A percentile compares a stretch with the other conserved stretches of the same genome.
phyloP scores from a whole-genome alignment of 2,329 filamentous ascomycete species.

The Huntiella savannae region DNA sequence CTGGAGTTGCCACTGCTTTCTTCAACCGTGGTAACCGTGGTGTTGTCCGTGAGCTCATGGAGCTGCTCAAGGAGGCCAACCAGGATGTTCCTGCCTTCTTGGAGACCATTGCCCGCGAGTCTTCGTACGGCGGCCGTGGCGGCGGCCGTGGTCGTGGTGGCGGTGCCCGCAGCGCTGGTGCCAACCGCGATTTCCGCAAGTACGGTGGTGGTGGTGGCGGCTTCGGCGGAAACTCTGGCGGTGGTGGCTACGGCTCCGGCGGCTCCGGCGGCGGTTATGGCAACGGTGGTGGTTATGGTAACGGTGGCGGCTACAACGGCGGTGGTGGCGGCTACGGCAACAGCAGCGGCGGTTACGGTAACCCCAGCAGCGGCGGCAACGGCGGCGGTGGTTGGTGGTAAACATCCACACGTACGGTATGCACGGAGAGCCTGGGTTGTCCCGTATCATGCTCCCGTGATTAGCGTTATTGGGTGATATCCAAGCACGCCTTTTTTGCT shows the following conservation, averaged over 20 bases:
- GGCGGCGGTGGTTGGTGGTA: constrained; percentile 61
- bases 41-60: constrained; percentile 87
- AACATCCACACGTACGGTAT: constrained; percentile 14
- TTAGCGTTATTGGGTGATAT: constrained; percentile 2
- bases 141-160: constrained; percentile 42
- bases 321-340: constrained; percentile 23
- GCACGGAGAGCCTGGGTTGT: too few species aligned
- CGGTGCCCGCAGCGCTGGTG: constrained; percentile 44
- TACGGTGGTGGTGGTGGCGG: constrained; percentile 36
- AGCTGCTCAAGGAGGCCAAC: constrained; percentile 97
- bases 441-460: too few species aligned
- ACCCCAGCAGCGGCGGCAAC: constrained; percentile 47
- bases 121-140: constrained; percentile 54
- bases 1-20: constrained; percentile 93
- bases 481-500: constrained; percentile 13
- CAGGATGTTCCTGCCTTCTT: constrained; percentile 89
- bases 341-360: constrained; percentile 31
- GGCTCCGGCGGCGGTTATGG: constrained; percentile 23
- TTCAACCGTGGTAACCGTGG: constrained; percentile 99
- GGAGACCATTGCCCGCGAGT: constrained; percentile 92
- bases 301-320: constrained; percentile 22
- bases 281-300: constrained; percentile 18
- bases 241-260: constrained; percentile 20
- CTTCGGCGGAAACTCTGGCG: constrained; percentile 26
- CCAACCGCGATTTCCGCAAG: constrained; percentile 81